phyloP scores from a whole-genome alignment of 768 basidiomycete species.

The Leccinum olivaceopallidum region DNA sequence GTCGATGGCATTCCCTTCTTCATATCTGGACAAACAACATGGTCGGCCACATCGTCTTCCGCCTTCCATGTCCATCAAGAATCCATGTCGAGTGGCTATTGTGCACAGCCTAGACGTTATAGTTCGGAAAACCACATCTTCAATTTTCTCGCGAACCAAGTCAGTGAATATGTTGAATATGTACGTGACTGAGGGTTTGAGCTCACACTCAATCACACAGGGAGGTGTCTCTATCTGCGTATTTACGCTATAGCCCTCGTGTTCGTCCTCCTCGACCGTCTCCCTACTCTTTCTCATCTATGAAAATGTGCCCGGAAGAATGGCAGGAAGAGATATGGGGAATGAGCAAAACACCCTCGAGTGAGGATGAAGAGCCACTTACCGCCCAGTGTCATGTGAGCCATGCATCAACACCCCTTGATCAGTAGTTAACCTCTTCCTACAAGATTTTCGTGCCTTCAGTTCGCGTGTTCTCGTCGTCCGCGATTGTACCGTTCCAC shows the following conservation, averaged over 20 bases:
- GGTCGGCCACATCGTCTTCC: slow-evolving; percentile 28
- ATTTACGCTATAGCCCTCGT: slow-evolving; percentile 29
- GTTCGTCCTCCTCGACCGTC: slow-evolving; percentile 34
- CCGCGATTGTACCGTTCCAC: slow-evolving; percentile 65
- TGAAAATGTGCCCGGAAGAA: slow-evolving; percentile 33
- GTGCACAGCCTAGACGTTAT: slow-evolving; percentile 27
- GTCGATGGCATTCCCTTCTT: slow-evolving; percentile 30
- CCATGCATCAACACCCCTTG: neutral
- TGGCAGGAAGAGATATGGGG: slow-evolving; percentile 36
- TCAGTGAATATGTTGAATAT: slow-evolving; percentile 15
- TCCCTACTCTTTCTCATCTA: slow-evolving; percentile 23
- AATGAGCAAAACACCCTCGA: slow-evolving; percentile 17
- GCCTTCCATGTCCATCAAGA: slow-evolving; percentile 30
- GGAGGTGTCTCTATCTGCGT: slow-evolving; percentile 24
- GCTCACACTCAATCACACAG: slow-evolving; percentile 16
- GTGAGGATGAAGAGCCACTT: slow-evolving; percentile 10
- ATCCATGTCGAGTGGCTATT: slow-evolving; percentile 27
- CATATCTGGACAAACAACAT: slow-evolving; percentile 25
- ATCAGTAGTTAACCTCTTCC: neutral
- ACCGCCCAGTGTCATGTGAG: slow-evolving; percentile 34
- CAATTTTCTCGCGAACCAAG: slow-evolving; percentile 27
- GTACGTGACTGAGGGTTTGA: neutral
- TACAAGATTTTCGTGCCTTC: slow-evolving; percentile 62
- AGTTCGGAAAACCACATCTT: slow-evolving; percentile 19
- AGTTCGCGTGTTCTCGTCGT: slow-evolving; percentile 55